Conservation (phyloP, 2,329 filamentous ascomycete genomes). For the Ophiostoma novo-ulmi region DNA sequence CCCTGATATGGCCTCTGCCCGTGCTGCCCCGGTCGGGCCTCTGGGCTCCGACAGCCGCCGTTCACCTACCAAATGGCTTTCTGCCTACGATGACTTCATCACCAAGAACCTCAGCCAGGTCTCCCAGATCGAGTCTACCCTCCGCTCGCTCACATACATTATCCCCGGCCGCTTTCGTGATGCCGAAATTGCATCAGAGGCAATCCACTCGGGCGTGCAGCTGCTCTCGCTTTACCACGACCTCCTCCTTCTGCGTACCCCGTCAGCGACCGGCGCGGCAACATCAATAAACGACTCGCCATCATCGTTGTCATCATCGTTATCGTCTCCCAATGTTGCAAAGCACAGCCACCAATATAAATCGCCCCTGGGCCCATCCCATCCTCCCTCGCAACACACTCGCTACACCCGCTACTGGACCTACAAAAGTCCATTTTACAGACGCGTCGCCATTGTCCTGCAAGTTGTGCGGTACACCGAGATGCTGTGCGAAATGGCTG, state of each 20-base stretch:
- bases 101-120: conserved; percentile 91
- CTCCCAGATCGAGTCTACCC: conserved; percentile 86
- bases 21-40: neutral
- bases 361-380: conserved; percentile 36
- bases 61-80: conserved; percentile 60
- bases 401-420: conserved; percentile 66
- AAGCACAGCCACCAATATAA: conserved; percentile 39
- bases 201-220: conserved; percentile 81
- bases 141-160: conserved; percentile 91
- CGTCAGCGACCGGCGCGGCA: neutral
- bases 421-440: conserved; percentile 63
- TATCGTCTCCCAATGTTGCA: conserved; percentile 23
- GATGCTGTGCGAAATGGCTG: conserved; percentile 94
- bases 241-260: conserved; percentile 61
- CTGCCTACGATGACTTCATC: conserved; percentile 82
- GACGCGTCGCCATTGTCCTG: conserved; percentile 71
- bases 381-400: conserved; percentile 42
- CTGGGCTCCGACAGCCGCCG: conserved; percentile 4
- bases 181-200: conserved; percentile 91
- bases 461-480: conserved; percentile 94
- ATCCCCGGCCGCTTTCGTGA: conserved; percentile 88
- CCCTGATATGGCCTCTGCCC: conserved; percentile 14
- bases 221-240: conserved; percentile 92
- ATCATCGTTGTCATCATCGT: neutral
- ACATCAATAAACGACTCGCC: neutral